Evolutionary conservation across 257 asterid genomes (phyloP), one percentile per base, ranked within the genome.

Genomic region (Lycium barbarum): DNA sequence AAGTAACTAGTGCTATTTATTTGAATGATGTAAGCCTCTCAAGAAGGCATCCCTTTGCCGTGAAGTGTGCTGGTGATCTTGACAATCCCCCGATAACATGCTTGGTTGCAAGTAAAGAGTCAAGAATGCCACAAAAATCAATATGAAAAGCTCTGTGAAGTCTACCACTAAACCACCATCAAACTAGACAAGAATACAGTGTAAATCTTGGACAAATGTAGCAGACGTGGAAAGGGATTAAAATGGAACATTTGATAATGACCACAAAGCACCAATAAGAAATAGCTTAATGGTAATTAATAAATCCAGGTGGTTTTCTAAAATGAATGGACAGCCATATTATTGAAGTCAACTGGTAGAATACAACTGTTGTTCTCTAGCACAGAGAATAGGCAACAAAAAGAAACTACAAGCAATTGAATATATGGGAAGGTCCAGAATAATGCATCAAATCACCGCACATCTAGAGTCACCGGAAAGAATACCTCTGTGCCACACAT

Each of bases 401-500:
- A 71, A 54, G 79, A 6, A 47, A 45, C 57, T 73, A 73, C 58
- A 73, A 53, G 65, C 47, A 53, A 53, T 78, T 33, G 33, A 26
- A 55, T 66, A 63, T 70, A 40, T 22, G 26, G 58, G 26, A 15
- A 78, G 15, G 15, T 78, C 65, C 65, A 53, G 82, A 78, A 78
- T 51, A 78, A 78, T 78, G 49, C 26, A 26, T 66, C 79, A 83
- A 67, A 72, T 49, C 55, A 13, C 43, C 7, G 71, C 59, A 68
- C 18, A 55, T 17, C 83, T 14, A 72, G 80, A 85, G 43, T 13
- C 35, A 59, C 57, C 10, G 43, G 33, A 80, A 51, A 57, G 73
- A 84, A 82, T 89, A 97, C 99, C 99, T 97, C 83, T 95, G 98
- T 78, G 94, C 85, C 83, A 88, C 95, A 1, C 97, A 94, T 88